Evolutionary conservation across 1,139 yeast species (phyloP).

Genomic region (Nakaseomyces glabratus): DNA sequence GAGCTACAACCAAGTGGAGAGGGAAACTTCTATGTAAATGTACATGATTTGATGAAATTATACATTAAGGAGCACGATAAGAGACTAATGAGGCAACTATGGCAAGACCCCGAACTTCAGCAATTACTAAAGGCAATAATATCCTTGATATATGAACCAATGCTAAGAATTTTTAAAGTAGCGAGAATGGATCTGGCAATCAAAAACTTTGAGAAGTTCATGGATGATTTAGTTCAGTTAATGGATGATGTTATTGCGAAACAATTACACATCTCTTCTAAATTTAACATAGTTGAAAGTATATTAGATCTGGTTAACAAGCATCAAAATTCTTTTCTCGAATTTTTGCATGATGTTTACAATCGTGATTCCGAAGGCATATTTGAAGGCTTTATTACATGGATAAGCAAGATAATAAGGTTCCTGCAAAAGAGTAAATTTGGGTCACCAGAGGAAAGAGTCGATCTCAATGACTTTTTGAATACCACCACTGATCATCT

Average conservation of each 20-base stretch:
- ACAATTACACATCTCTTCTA: conserved; percentile 33
- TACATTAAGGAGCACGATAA: conserved; percentile 67
- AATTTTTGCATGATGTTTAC: conserved; percentile 69
- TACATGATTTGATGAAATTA: conserved; percentile 56
- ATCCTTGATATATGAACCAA: conserved; percentile 74
- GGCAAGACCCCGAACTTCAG: conserved; percentile 79
- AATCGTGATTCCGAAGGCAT: conserved; percentile 60
- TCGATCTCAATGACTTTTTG: conserved; percentile 35
- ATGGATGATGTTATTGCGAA: conserved; percentile 38
- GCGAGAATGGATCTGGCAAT: conserved; percentile 73
- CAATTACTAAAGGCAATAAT: conserved; percentile 61
- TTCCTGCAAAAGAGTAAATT: conserved; percentile 50
- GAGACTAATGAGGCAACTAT: conserved; percentile 59
- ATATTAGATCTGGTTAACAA: conserved; percentile 56
- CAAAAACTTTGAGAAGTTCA: conserved; percentile 60
- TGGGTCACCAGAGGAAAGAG: conserved; percentile 28
- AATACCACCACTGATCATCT: conserved; percentile 20
- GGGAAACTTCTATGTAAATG: conserved; percentile 32
- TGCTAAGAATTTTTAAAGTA: conserved; percentile 64
- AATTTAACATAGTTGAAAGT: conserved; percentile 49
- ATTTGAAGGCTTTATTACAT: conserved; percentile 58
- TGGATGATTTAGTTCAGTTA: conserved; percentile 57
- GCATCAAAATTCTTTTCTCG: conserved; percentile 63
- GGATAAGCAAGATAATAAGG: conserved; percentile 59
- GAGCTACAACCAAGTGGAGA: conserved; percentile 15